Conservation (phyloP, 192 early-diverging fungal genomes). For the Phycomyces blakesleeanus region DNA sequence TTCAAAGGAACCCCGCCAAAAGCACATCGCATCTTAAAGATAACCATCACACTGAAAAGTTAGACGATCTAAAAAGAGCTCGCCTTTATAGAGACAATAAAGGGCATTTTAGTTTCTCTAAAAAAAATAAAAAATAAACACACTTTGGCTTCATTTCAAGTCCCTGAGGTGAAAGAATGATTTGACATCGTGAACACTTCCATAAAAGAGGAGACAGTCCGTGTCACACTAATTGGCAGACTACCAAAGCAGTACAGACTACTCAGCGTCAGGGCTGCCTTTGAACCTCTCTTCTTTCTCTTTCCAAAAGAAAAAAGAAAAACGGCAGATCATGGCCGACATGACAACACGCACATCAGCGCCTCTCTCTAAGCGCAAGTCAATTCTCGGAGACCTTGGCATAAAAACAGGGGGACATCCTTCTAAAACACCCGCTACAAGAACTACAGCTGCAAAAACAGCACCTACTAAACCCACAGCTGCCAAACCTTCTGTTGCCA, state of each 20-base stretch:
- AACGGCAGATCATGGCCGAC: not conserved
- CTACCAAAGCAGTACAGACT: not conserved
- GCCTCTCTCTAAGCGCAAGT: not conserved
- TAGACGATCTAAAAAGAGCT: too few species aligned
- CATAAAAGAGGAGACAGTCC: constrained; percentile 4
- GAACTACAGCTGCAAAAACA: not conserved
- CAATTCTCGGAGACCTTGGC: constrained; percentile 12
- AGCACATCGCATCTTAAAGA: too few species aligned
- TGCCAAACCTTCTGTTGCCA: not conserved
- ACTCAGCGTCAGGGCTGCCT: not conserved
- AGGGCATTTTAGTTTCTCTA: too few species aligned
- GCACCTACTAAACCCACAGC: not conserved
- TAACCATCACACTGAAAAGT: too few species aligned
- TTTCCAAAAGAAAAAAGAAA: not conserved
- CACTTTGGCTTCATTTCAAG: too few species aligned
- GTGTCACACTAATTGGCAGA: not conserved
- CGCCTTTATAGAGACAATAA: too few species aligned
- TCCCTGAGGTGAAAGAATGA: not conserved
- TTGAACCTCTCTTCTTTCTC: not conserved
- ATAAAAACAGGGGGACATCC: constrained; percentile 9
- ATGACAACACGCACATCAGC: not conserved
- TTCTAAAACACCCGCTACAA: not conserved
- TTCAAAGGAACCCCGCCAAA: too few species aligned
- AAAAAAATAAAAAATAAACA: too few species aligned
- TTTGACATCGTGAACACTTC: constrained; percentile 2